phyloP scores from a whole-genome alignment of 352 stramenopile species.

The Phytophthora hibernalis region DNA sequence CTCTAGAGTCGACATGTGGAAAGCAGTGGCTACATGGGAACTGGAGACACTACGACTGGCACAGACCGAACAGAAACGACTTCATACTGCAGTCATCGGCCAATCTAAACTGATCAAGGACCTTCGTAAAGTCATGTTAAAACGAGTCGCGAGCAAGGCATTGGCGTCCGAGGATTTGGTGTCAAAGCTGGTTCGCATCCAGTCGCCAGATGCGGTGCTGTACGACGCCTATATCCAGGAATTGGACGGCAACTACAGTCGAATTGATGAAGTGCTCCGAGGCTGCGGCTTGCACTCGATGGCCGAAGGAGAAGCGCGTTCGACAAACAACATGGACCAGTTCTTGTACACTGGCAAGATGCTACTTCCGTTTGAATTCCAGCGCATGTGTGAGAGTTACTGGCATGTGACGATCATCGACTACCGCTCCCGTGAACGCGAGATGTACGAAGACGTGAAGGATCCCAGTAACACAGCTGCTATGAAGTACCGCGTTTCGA shows the following conservation, averaged over 20 bases:
- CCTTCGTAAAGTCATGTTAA: conserved; percentile 3
- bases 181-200: not conserved
- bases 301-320: not conserved
- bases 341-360: conserved; percentile 4
- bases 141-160: not conserved
- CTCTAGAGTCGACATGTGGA: not conserved
- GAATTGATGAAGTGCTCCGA: conserved; percentile 16
- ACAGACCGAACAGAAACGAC: conserved; percentile 5
- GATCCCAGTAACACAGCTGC: conserved; percentile 1
- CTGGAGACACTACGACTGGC: conserved; percentile 1
- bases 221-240: conserved; percentile 6
- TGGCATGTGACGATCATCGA: not conserved
- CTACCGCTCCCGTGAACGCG: conserved; percentile 2
- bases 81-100: not conserved
- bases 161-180: not conserved
- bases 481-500: conserved; percentile 5
- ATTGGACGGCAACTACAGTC: conserved; percentile 18
- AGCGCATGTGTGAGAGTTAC: not conserved
- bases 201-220: not conserved
- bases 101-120: conserved; percentile 11
- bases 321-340: not conserved
- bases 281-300: conserved; percentile 2
- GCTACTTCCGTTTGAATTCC: conserved; percentile 2
- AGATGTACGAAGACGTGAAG: not conserved
- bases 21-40: conserved; percentile 6